phyloP scores from a whole-genome alignment of 2,329 filamentous ascomycete species.

The Calonectria pauciramosa region DNA sequence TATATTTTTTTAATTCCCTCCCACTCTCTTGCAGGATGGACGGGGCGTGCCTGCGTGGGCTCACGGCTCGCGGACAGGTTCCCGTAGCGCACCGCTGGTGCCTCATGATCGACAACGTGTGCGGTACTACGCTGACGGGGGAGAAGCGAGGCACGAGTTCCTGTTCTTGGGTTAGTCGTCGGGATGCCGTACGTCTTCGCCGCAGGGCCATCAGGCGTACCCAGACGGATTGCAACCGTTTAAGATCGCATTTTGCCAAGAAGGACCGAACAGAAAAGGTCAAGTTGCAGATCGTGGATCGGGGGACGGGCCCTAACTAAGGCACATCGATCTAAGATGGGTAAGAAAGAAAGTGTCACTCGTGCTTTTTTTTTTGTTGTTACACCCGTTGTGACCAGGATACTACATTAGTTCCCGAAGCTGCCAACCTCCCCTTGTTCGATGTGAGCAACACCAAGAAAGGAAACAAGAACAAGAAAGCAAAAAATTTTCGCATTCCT shows the following conservation, averaged over 20 bases:
- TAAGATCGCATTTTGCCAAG: constrained; percentile 9
- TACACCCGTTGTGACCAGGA: background rate
- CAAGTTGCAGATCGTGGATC: constrained; percentile 4
- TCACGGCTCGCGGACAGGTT: background rate
- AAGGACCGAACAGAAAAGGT: constrained; percentile 8
- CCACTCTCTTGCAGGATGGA: background rate
- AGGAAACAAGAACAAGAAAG: background rate
- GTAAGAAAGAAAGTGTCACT: background rate
- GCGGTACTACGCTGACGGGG: constrained; percentile 3
- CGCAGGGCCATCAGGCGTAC: background rate
- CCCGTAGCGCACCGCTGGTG: background rate
- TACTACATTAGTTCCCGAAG: background rate
- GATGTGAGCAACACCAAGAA: background rate
- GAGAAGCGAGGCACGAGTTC: constrained; percentile 5
- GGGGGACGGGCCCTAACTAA: background rate
- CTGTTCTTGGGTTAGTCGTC: constrained; percentile 3
- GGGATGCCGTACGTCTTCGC: constrained; percentile 3
- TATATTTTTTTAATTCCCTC: too few species aligned
- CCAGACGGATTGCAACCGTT: constrained; percentile 1
- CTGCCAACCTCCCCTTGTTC: background rate
- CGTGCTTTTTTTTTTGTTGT: background rate
- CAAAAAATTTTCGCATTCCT: background rate
- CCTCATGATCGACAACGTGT: background rate
- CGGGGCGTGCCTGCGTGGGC: background rate
- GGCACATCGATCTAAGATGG: background rate